Conservation (phyloP, 805 yeast genomes). For the Candida ulmi region DNA sequence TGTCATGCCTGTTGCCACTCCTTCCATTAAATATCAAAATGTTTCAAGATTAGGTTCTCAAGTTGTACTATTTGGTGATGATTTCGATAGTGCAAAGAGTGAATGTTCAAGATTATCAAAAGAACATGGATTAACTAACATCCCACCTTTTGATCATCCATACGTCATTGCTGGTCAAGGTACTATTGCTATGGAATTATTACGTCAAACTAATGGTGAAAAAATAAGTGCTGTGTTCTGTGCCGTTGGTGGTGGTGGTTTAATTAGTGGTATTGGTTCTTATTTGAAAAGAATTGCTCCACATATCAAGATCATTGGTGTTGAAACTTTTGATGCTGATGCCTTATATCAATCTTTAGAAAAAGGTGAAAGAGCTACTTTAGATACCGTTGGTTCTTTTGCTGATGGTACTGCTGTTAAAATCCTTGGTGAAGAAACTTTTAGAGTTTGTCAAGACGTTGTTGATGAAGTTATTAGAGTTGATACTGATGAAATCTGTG, state of each 20-base stretch:
- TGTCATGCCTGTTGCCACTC: constrained; percentile 97
- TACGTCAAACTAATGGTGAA: constrained; percentile 77
- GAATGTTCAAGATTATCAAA: constrained; percentile 74
- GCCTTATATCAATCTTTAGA: constrained; percentile 75
- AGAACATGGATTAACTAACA: constrained; percentile 72
- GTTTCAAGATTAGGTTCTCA: constrained; percentile 91
- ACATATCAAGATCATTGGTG: constrained; percentile 93
- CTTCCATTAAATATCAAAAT: constrained; percentile 87
- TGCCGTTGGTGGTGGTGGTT: constrained; percentile 97
- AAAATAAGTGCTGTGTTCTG: constrained; percentile 82
- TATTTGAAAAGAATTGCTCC: constrained; percentile 95
- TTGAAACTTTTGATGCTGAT: constrained; percentile 93
- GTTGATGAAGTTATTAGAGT: constrained; percentile 90
- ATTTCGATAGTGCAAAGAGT: constrained; percentile 89
- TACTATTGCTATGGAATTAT: constrained; percentile 88
- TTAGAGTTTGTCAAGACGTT: constrained; percentile 65
- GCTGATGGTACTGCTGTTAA: constrained; percentile 99
- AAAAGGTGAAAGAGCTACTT: constrained; percentile 44
- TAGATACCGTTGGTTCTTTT: constrained; percentile 83
- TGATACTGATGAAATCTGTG: constrained; percentile 89
- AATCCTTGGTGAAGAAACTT: constrained; percentile 85
- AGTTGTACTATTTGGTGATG: constrained; percentile 90
- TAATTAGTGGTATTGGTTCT: constrained; percentile 84
- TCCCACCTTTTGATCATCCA: constrained; percentile 99
- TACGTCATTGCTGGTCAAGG: constrained; percentile 99